Conservation (phyloP, 75 land plant genomes). For the Cryptomeria japonica region DNA sequence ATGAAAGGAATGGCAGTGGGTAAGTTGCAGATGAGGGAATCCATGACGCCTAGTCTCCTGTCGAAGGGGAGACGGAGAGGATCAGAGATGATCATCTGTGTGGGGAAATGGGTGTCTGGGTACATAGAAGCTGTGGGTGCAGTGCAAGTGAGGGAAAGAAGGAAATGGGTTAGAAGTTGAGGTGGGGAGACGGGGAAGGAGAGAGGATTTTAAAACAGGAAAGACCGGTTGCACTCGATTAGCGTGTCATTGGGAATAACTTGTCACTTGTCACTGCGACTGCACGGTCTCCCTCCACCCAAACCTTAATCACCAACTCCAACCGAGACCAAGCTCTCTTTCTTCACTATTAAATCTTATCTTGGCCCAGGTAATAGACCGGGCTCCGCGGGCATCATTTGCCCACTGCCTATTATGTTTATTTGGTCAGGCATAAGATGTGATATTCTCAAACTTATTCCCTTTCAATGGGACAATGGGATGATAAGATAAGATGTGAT, state of each 20-base stretch:
- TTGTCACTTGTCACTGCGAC: not conserved
- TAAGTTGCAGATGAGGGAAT: not conserved
- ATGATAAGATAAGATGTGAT: too few species aligned
- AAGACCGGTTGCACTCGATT: not conserved
- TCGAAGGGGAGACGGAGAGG: not conserved
- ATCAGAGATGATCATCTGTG: not conserved
- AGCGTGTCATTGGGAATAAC: not conserved
- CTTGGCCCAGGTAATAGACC: not conserved
- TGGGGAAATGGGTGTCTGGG: not conserved
- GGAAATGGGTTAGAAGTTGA: too few species aligned
- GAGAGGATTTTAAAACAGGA: not conserved
- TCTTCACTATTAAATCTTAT: too few species aligned
- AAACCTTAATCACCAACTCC: not conserved
- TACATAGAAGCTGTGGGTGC: not conserved
- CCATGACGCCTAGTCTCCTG: not conserved
- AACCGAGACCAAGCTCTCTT: too few species aligned
- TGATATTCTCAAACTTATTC: too few species aligned
- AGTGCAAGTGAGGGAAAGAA: not conserved
- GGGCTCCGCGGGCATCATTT: not conserved
- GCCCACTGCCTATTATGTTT: not conserved
- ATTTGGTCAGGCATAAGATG: too few species aligned
- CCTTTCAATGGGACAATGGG: too few species aligned
- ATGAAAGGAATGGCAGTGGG: not conserved
- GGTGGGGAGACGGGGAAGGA: not conserved
- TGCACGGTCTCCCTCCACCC: not conserved